Evolutionary conservation across 192 early-diverging fungal species (phyloP), one percentile per base, ranked within the genome.

Genomic region (Coemansia sp.): DNA sequence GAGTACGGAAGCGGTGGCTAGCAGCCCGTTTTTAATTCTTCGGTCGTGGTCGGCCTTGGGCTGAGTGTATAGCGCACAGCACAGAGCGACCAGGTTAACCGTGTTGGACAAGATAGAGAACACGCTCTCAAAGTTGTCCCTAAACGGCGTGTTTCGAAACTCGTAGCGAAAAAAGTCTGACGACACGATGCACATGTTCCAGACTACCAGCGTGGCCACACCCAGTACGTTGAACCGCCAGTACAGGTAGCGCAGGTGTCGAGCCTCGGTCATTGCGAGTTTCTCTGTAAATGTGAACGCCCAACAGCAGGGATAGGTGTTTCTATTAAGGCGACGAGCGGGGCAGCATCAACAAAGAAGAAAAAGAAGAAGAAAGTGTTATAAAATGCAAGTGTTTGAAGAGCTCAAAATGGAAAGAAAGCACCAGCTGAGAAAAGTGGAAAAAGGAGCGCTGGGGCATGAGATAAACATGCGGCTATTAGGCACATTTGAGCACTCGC

Each of bases 161-260:
- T 70, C 70, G 38, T 74, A 67, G 11, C 84, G 81, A 70, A 93
- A 93, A 68, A 87, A 93, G 40, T 85, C 88, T 0, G 89, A 85
- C 5, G 90, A 88, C 3, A 87, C 89, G 42, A 91, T 93, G 42
- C 87, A 91, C 8, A 87, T 87, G 79, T 93, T 93, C 91, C 91
- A 93, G 53, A 88, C 88, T 59, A 91, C 63, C 21, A 93, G 82
- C 79, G 89, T 86, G 9, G 91, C 85, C 20, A 88, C 64, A 34
- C 91, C 91, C 53, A 90, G 88, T 9, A 87, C 64, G 65, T 87
- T 83, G 74, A 91, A 90, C 38, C 78, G 78, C 78, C 73, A 71
- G 60, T 81, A 81, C 51, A 81, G 50, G 42, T 63, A 75, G 24
- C 68, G 73, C 18, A 61, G 18, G 24, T 37, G 24, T 14, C 23